Conservation (phyloP, 371 early-diverging fungal species). For the Syncephalastrum contaminatum region DNA sequence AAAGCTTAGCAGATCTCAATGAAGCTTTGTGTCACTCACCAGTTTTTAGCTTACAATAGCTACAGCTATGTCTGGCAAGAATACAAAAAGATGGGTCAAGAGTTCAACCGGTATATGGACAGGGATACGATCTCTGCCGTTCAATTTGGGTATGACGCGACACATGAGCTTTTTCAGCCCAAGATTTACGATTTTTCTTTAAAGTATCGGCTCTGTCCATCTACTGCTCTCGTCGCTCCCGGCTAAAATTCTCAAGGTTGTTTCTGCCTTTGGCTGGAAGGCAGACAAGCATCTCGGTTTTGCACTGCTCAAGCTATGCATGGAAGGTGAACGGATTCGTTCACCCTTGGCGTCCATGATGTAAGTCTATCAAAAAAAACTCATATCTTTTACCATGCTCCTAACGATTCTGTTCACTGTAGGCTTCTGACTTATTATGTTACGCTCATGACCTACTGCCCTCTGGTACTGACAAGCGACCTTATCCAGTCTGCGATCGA, state of each 20-base stretch:
- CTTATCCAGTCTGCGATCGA: constrained; percentile 43
- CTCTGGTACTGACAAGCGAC: constrained; percentile 20
- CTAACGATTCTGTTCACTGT: too few relatives aligned
- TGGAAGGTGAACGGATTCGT: constrained; percentile 54
- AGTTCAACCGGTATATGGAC: constrained; percentile 38
- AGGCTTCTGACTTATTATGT: constrained; percentile 32
- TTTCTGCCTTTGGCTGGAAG: constrained; percentile 58
- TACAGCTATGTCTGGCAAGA: constrained; percentile 53
- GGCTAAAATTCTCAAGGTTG: constrained; percentile 53
- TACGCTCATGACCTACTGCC: constrained; percentile 23
- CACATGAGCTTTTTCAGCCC: not conserved
- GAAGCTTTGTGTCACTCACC: not conserved
- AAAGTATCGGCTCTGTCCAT: constrained; percentile 61
- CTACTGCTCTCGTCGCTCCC: constrained; percentile 59
- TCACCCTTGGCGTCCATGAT: constrained; percentile 60
- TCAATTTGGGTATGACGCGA: constrained; percentile 38
- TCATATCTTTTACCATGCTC: too few relatives aligned
- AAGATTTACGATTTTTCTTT: not conserved
- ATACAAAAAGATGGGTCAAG: constrained; percentile 48
- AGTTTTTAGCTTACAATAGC: constrained; percentile 37
- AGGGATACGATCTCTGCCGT: constrained; percentile 43
- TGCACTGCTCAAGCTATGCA: constrained; percentile 51
- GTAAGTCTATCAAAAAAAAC: too few relatives aligned
- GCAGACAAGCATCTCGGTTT: constrained; percentile 63
- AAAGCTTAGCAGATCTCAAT: too few relatives aligned